A percentile compares a stretch with the other conserved stretches of the same genome.
Evolutionary conservation across 2,329 filamentous ascomycete species (phyloP).

Genomic region (Cadophora malorum): DNA sequence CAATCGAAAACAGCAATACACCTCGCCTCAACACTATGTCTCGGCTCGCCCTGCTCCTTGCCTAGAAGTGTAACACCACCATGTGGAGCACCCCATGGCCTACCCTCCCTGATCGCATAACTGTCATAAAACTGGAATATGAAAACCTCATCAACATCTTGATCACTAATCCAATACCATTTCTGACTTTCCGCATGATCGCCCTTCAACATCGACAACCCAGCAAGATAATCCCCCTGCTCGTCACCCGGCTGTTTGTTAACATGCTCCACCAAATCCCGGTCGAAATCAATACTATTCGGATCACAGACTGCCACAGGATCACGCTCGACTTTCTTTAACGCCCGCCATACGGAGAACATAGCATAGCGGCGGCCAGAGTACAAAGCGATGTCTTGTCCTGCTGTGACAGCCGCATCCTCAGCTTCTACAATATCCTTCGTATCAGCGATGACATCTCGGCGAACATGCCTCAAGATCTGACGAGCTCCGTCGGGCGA

Average conservation of each 20-base stretch:
- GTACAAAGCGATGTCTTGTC: slow-evolving; percentile 16
- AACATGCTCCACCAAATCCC: slow-evolving; percentile 20
- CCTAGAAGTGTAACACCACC: slow-evolving; percentile 14
- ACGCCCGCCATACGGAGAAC: slow-evolving; percentile 19
- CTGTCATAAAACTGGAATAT: slow-evolving; percentile 24
- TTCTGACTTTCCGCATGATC: slow-evolving; percentile 22
- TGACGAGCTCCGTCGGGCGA: slow-evolving; percentile 20
- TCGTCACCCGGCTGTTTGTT: slow-evolving; percentile 21
- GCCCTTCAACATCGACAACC: slow-evolving; percentile 16
- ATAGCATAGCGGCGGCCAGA: slow-evolving; percentile 15
- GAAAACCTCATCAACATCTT: slow-evolving; percentile 22
- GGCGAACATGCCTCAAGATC: slow-evolving; percentile 12
- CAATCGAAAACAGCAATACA: slow-evolving; percentile 8
- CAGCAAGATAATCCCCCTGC: slow-evolving; percentile 16
- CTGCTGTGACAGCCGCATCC: slow-evolving; percentile 8
- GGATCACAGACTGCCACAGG: slow-evolving; percentile 20
- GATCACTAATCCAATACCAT: slow-evolving; percentile 23
- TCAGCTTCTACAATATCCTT: slow-evolving; percentile 22
- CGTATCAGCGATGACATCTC: slow-evolving; percentile 8
- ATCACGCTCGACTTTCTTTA: slow-evolving; percentile 21
- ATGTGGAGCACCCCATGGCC: slow-evolving; percentile 20
- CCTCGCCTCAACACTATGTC: slow-evolving; percentile 23
- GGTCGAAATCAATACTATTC: slow-evolving; percentile 11
- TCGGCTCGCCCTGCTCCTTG: slow-evolving; percentile 15
- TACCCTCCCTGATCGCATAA: slow-evolving; percentile 17